Base-by-base conservation (phyloP, 768 basidiomycete genomes). In the Podaxis sp. region DNA sequence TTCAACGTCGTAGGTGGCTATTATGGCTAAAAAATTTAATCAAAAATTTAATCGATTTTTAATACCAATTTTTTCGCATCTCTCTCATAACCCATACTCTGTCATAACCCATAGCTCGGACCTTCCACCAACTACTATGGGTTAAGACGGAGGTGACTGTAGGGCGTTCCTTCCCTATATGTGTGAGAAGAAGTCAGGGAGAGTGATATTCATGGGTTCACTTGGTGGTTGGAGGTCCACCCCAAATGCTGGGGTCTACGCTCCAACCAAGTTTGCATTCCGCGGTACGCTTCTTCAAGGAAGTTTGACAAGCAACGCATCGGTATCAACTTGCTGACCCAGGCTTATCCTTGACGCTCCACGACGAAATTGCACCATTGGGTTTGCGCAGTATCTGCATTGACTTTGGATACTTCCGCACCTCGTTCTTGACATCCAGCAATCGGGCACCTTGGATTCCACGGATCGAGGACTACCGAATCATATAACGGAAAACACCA, bases 101-200 rank as follows among this genome's bases (percentile, higher is more conserved):
- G 23, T 23, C 23, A 23, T 2, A 23, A 23, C 23, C 23, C 23
- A 23, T 23, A 23, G 23, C 23, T 23, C 2, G 1, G 23, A 23
- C 23, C 23, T 23, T 23, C 23, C 23, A 23, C 23, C 23, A 23
- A 23, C 23, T 23, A 23, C 23, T 23, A 23, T 23, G 23, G 1
- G 1, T 23, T 23, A 23, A 23, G 23, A 23, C 23, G 2, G 23
- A 23, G 23, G 23, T 2, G 23, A 23, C 23, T 21, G 23, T 5
- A 68, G 78, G 18, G 80, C 81, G 0, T 76, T 82, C 67, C 71
- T 82, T 6, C 80, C 82, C 1, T 77, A 77, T 66, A 76, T 83
- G 77, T 71, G 82, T 11, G 70, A 73, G 55, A 69, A 73, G 23
- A 74, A 71, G 61, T 66, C 72, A 0, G 81, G 81, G 1, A 79